Evolutionary conservation across 192 early-diverging fungal species (phyloP).

Genomic region (Podila clonocystis): DNA sequence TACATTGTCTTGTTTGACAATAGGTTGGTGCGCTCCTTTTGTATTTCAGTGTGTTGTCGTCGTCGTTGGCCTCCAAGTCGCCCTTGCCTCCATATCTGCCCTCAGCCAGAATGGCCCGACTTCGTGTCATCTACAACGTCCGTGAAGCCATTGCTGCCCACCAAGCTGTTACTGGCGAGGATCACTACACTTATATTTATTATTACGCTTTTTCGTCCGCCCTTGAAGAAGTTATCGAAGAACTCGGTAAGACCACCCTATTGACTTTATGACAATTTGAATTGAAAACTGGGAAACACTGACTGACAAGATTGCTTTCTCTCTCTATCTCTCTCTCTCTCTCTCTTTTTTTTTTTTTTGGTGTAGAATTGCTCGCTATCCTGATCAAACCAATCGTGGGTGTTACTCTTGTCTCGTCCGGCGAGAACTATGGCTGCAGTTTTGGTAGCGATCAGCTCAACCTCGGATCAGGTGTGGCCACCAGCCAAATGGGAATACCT

Average conservation of each 20-base stretch:
- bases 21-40: constrained; percentile 69
- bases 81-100: constrained; percentile 80
- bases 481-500: constrained; percentile 2
- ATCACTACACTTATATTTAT: constrained; percentile 51
- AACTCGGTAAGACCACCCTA: constrained; percentile 22
- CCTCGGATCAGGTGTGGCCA: constrained; percentile 8
- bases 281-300: background rate
- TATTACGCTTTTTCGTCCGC: constrained; percentile 49
- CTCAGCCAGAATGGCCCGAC: constrained; percentile 56
- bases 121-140: constrained; percentile 51
- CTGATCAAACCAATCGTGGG: constrained; percentile 47
- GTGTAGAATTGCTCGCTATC: constrained; percentile 44
- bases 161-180: constrained; percentile 31
- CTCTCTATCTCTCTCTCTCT: too few species aligned
- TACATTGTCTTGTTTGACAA: background rate
- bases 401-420: constrained; percentile 18
- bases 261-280: background rate
- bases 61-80: constrained; percentile 74
- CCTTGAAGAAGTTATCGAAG: constrained; percentile 48
- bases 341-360: background rate
- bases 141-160: constrained; percentile 38
- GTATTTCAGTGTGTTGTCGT: constrained; percentile 76
- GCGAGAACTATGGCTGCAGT: background rate
- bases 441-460: constrained; percentile 5
- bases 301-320: too few species aligned